These are phyloP conservation scores for Orbilia quercus DNA, from an alignment of 2,329 filamentous ascomycete genomes.

Conservation along the genomic window DNA sequence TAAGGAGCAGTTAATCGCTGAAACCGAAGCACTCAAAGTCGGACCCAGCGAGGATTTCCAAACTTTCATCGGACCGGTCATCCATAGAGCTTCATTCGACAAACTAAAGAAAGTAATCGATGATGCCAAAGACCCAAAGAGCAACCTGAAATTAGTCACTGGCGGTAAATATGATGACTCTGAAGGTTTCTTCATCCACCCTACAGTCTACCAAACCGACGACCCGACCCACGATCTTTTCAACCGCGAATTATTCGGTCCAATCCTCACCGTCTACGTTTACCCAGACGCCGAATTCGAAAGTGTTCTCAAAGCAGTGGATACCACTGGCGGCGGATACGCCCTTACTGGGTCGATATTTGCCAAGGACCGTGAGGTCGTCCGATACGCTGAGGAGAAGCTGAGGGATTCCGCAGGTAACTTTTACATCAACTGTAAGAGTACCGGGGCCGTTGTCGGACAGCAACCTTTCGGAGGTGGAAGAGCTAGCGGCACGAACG, in stretches of 20 bases:
- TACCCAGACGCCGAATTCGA: conserved; percentile 75
- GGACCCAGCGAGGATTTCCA: conserved; percentile 76
- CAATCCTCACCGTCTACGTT: conserved; percentile 77
- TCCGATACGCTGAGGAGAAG: conserved; percentile 76
- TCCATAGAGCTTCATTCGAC: conserved; percentile 83
- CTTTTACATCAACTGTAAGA: conserved; percentile 89
- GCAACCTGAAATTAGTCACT: conserved; percentile 76
- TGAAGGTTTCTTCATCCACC: conserved; percentile 84
- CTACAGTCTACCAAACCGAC: conserved; percentile 81
- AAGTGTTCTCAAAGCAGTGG: conserved; percentile 63
- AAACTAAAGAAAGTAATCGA: conserved; percentile 82
- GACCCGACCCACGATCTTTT: conserved; percentile 80
- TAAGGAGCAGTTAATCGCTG: conserved; percentile 73
- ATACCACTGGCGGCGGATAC: conserved; percentile 71
- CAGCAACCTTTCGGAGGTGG: conserved; percentile 79
- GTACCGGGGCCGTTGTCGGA: conserved; percentile 77
- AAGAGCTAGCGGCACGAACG: conserved; percentile 76
- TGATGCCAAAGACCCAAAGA: conserved; percentile 72
- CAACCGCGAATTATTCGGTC: conserved; percentile 83
- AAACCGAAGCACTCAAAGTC: conserved; percentile 76
- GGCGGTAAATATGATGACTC: conserved; percentile 82
- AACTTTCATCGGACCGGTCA: conserved; percentile 89
- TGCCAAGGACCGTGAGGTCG: conserved; percentile 73
- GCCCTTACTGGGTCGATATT: conserved; percentile 82
- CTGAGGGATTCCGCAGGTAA: conserved; percentile 80